Evolutionary conservation across 306 rosid species (phyloP).

Genomic region (Leucaena leucocephala): DNA sequence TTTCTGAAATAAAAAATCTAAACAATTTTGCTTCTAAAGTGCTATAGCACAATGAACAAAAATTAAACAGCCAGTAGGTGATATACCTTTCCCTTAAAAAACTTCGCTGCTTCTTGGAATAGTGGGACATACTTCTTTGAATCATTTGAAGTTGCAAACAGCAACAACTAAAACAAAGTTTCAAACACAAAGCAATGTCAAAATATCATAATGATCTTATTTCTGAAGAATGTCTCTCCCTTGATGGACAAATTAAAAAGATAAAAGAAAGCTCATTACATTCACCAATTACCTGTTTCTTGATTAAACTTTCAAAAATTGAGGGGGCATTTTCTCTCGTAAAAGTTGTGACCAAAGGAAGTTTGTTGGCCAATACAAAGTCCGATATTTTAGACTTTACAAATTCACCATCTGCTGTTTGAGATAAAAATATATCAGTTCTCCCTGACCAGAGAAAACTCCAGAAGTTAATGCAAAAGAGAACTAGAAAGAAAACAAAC

Average conservation of each 20-base stretch:
- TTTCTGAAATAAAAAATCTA: slow-evolving; percentile 21
- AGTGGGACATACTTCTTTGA: slow-evolving; percentile 67
- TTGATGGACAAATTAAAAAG: slow-evolving; percentile 13
- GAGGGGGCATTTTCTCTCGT: slow-evolving; percentile 86
- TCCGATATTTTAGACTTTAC: slow-evolving; percentile 68
- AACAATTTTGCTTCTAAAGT: slow-evolving; percentile 17
- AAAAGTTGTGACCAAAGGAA: slow-evolving; percentile 83
- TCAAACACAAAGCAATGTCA: slow-evolving; percentile 28
- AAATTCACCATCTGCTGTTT: slow-evolving; percentile 72
- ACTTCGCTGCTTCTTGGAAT: slow-evolving; percentile 78
- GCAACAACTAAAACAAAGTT: slow-evolving; percentile 61
- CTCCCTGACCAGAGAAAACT: not conserved
- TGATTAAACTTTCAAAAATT: slow-evolving; percentile 84
- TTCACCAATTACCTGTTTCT: slow-evolving; percentile 84
- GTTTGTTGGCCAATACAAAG: slow-evolving; percentile 82
- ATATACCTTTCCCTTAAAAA: slow-evolving; percentile 92
- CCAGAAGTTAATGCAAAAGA: slow-evolving; percentile 13
- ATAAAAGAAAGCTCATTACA: not conserved
- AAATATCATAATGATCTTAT: slow-evolving; percentile 9
- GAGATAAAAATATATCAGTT: slow-evolving; percentile 26
- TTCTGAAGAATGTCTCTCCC: slow-evolving; percentile 16
- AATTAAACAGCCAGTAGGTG: not conserved
- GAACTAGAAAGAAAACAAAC: slow-evolving; percentile 50
- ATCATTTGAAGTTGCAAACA: slow-evolving; percentile 74
- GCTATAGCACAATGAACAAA: slow-evolving; percentile 5